These are phyloP conservation scores for Ulota crispa DNA, from an alignment of 225 moss, liverwort and hornwort species.

Conservation along the genomic window DNA sequence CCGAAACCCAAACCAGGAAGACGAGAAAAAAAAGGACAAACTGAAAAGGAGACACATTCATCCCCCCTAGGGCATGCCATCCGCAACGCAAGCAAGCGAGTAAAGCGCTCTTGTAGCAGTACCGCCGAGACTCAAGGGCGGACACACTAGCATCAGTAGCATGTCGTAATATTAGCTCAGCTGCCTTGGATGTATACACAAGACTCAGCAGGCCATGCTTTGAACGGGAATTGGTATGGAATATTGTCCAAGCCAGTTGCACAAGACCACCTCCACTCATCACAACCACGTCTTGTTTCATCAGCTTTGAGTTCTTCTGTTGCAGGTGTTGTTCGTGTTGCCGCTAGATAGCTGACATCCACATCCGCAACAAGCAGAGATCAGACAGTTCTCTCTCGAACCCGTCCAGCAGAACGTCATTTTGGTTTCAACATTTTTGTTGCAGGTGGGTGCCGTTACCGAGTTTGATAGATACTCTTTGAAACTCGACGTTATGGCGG, in stretches of 20 bases:
- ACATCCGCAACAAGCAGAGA: not conserved
- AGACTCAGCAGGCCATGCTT: no score
- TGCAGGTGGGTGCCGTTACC: constrained; percentile 24
- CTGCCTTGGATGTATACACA: no score
- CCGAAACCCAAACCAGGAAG: no score
- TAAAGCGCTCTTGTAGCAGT: not conserved
- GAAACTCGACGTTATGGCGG: constrained; percentile 2
- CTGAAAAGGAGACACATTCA: not conserved
- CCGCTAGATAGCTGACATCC: not conserved
- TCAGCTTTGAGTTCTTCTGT: not conserved
- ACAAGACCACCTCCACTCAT: not conserved
- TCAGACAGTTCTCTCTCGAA: not conserved
- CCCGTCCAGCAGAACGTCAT: not conserved
- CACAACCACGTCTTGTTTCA: not conserved
- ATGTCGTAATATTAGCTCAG: not conserved
- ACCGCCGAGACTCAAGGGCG: not conserved
- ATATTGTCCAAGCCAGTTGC: constrained; percentile 14
- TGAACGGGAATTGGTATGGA: not conserved
- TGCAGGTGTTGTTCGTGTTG: no score
- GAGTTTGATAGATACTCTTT: not conserved
- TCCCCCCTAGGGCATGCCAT: not conserved
- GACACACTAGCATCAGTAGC: no score
- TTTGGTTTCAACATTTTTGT: not conserved
- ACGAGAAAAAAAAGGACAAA: not conserved
- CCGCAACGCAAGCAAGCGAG: not conserved